A percentile compares a stretch with the other conserved stretches of the same genome.
These are phyloP conservation scores for Xylaria hypoxylon DNA, from an alignment of 2,329 filamentous ascomycete species.

Conservation along the genomic window DNA sequence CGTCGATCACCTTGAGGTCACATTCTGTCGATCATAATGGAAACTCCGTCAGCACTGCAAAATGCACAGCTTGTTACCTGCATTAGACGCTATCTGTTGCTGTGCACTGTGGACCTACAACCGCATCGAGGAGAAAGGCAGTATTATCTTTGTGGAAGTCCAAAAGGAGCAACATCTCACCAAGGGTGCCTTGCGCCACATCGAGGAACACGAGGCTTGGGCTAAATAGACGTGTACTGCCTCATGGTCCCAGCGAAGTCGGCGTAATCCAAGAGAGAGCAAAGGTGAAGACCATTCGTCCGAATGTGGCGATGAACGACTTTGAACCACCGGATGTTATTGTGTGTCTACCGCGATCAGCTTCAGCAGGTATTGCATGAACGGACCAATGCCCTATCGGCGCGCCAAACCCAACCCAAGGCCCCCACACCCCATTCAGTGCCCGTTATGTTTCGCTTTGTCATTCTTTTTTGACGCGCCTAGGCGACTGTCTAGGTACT, in stretches of 20 bases:
- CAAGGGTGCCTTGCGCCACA: conserved; percentile 5
- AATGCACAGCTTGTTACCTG: neutral
- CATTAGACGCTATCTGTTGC: conserved; percentile 1
- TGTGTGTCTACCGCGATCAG: conserved; percentile 8
- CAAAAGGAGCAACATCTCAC: neutral
- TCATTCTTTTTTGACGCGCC: conserved; percentile 17
- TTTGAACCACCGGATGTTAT: conserved; percentile 17
- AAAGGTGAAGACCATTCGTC: conserved; percentile 28
- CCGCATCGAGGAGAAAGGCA: neutral
- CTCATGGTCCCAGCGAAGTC: conserved; percentile 24
- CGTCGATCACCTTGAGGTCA: conserved; percentile 1
- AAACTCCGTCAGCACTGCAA: conserved; percentile 5
- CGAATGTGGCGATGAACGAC: conserved; percentile 29
- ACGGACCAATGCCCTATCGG: conserved; percentile 24
- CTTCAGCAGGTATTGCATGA: conserved; percentile 30
- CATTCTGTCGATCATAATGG: conserved; percentile 2
- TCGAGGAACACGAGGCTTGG: conserved; percentile 21
- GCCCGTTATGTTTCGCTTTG: conserved; percentile 14
- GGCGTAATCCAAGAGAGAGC: conserved; percentile 10
- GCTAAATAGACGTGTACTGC: conserved; percentile 17
- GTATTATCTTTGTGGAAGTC: neutral
- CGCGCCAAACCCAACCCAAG: conserved; percentile 30
- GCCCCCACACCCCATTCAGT: conserved; percentile 17
- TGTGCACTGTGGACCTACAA: conserved; percentile 3
- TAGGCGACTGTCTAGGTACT: no score